phyloP scores from a whole-genome alignment of 2,329 filamentous ascomycete genomes.

The Microsporum audouinii region DNA sequence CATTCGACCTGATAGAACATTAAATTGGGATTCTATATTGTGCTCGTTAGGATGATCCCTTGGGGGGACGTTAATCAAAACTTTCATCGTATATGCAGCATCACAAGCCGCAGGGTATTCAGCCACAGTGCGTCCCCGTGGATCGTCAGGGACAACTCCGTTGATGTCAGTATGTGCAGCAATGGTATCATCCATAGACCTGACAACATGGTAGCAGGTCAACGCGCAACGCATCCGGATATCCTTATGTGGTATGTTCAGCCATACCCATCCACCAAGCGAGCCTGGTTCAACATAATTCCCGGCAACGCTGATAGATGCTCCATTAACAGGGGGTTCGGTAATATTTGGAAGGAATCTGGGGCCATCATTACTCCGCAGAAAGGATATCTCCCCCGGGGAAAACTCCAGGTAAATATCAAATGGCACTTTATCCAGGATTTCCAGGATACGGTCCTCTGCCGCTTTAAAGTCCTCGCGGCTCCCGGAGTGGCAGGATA shows the following conservation, averaged over 20 bases:
- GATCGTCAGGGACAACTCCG: neutral
- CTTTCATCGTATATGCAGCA: neutral
- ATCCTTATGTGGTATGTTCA: constrained; percentile 1
- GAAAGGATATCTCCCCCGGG: neutral
- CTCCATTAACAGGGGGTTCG: neutral
- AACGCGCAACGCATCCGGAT: neutral
- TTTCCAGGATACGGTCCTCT: neutral
- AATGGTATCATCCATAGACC: neutral
- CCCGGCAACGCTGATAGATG: neutral
- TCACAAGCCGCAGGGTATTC: constrained; percentile 6
- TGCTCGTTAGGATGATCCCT: neutral
- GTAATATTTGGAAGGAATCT: neutral
- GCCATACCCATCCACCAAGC: constrained; percentile 5
- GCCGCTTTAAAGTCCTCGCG: neutral
- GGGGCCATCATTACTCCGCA: neutral
- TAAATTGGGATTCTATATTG: neutral
- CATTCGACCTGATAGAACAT: neutral
- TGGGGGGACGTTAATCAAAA: neutral
- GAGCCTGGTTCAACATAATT: neutral
- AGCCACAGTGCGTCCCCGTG: neutral
- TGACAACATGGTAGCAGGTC: constrained; percentile 9
- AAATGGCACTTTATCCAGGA: neutral
- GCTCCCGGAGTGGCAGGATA: neutral
- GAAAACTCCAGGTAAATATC: neutral
- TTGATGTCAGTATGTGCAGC: neutral